Evolutionary conservation across 352 stramenopile species (phyloP).

Genomic region (Pythium vanterpoolii): DNA sequence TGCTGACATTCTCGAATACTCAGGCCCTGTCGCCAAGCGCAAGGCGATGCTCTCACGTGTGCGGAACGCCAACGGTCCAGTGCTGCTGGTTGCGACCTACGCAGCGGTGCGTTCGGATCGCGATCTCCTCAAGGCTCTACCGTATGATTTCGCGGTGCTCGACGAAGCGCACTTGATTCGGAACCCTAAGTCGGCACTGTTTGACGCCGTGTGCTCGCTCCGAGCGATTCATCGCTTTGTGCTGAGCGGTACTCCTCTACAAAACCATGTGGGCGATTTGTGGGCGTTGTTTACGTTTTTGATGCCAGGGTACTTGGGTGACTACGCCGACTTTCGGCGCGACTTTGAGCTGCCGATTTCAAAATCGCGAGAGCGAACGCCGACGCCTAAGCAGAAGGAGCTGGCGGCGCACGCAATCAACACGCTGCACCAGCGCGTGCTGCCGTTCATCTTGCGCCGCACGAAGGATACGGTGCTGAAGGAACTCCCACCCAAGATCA

Average conservation of each 20-base stretch:
- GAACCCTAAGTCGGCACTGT: conserved; percentile 91
- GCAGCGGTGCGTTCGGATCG: conserved; percentile 85
- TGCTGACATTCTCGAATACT: conserved; percentile 75
- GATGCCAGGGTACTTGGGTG: conserved; percentile 96
- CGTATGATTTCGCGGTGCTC: conserved; percentile 87
- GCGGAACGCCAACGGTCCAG: conserved; percentile 15
- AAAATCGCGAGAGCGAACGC: conserved; percentile 49
- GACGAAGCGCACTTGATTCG: conserved; percentile 98
- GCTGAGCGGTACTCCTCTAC: conserved; percentile 96
- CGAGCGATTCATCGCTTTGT: conserved; percentile 88
- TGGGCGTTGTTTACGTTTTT: conserved; percentile 98
- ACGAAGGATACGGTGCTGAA: conserved; percentile 96
- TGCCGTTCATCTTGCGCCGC: conserved; percentile 96
- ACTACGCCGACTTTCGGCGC: conserved; percentile 60
- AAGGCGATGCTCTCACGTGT: conserved; percentile 38
- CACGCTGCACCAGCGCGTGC: conserved; percentile 92
- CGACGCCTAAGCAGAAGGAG: conserved; percentile 76
- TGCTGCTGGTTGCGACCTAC: conserved; percentile 85
- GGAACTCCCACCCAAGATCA: conserved; percentile 97
- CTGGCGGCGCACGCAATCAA: conserved; percentile 86
- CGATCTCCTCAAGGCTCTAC: conserved; percentile 18
- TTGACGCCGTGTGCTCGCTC: conserved; percentile 81
- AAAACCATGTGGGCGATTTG: conserved; percentile 97
- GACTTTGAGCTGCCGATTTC: conserved; percentile 67
- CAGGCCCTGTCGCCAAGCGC: conserved; percentile 43